Base-by-base conservation (phyloP, 805 yeast species). In the Ogataea angusta region DNA sequence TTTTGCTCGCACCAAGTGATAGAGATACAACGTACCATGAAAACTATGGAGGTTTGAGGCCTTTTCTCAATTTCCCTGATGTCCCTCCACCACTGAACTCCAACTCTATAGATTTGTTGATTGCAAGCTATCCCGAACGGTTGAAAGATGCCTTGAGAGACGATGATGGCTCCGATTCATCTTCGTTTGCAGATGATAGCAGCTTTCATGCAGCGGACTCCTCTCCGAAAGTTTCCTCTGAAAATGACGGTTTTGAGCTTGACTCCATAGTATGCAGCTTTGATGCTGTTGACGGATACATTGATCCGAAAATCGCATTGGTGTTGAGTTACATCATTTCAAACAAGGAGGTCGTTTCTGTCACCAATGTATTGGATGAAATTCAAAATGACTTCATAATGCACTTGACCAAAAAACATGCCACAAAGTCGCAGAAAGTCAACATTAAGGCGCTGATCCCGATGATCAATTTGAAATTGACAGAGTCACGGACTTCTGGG, bases 21-120 rank as follows among this genome's bases (percentile, higher is more conserved):
- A 73, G 81, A 29, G 73, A 72, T 35, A 59, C 63, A 0, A 51
- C 51, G 1, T 85, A 81, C 49, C 61, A 68, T n/a, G 67, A 68
- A 5, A 67, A 70, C 0, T 71, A 62, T 46, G 80, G 82, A 0
- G 64, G 75, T 5, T 73, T 84, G 7, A 59, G 68, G 15, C 80
- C 89, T 0, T 75, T 87, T 0, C 63, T 82, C 4, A 69, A 88
- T 1, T 53, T 85, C 3, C 90, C 95, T 0, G 70, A 72, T 40
- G 75, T 79, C 2, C 74, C 85, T 1, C 62, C 72, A 1, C 95
- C 95, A 0, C 45, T 85, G 9, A 72, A 70, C 7, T 56, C 66
- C 10, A 73, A 70, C 10, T 72, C 81, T 1, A 58, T 72, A 10
- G 78, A 72, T 48, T 43, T 59, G 26, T 50, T 75, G 12, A 53